Evolutionary conservation across 495 filamentous ascomycete species (phyloP).

Genomic region (Trichoderma orchidacearum): DNA sequence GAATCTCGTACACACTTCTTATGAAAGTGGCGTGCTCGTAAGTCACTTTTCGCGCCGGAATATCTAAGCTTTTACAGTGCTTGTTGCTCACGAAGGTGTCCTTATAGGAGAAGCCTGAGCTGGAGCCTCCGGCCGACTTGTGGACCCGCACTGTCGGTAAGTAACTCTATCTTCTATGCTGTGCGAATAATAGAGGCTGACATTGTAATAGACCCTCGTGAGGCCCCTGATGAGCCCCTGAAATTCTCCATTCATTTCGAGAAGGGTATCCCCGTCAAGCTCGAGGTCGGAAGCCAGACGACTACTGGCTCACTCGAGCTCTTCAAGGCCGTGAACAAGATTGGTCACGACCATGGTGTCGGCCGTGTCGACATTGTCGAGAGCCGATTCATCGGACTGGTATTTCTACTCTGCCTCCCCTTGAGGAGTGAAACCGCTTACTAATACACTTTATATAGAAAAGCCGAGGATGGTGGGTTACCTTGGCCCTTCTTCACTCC

Average conservation of each 20-base stretch:
- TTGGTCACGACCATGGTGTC: slow-evolving; percentile 63
- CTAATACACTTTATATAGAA: slow-evolving; percentile 14
- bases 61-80: no score
- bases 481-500: not conserved
- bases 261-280: slow-evolving; percentile 70
- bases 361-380: slow-evolving; percentile 91
- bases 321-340: slow-evolving; percentile 67
- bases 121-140: slow-evolving; percentile 60
- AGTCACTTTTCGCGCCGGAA: no score
- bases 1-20: slow-evolving; percentile 52
- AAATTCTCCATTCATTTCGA: slow-evolving; percentile 72
- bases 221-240: slow-evolving; percentile 62
- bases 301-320: slow-evolving; percentile 65
- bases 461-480: not conserved
- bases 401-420: no score
- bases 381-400: slow-evolving; percentile 62
- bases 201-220: slow-evolving; percentile 41
- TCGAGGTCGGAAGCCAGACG: slow-evolving; percentile 41
- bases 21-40: slow-evolving; percentile 14
- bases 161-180: slow-evolving; percentile 6
- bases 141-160: slow-evolving; percentile 56
- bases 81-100: slow-evolving; percentile 80
- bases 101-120: slow-evolving; percentile 55
- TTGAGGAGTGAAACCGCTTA: no score
- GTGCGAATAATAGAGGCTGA: not conserved